Conservation (phyloP, 2,329 filamentous ascomycete genomes). For the Metarhizium anisopliae region DNA sequence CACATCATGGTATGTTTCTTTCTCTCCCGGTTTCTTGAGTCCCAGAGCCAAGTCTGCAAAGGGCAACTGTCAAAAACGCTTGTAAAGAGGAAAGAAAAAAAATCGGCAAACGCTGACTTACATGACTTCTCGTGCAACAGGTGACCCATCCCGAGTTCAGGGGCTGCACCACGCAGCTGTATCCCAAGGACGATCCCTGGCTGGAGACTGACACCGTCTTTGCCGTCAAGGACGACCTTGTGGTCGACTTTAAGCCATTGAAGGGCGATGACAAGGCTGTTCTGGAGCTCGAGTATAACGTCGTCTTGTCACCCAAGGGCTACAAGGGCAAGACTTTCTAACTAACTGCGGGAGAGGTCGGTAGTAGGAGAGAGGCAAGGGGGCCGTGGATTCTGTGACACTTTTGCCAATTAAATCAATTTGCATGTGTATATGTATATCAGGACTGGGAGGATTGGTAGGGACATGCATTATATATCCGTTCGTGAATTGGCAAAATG, state of each 20-base stretch:
- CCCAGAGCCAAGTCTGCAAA: neutral
- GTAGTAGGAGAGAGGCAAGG: too few relatives aligned
- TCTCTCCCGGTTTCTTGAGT: neutral
- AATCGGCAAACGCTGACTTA: neutral
- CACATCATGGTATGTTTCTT: conserved; percentile 34
- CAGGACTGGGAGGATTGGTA: too few relatives aligned
- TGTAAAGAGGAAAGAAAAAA: too few relatives aligned
- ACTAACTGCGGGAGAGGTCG: neutral
- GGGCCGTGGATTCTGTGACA: too few relatives aligned
- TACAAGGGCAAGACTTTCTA: conserved; percentile 30
- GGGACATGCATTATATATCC: too few relatives aligned
- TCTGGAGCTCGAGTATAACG: conserved; percentile 32
- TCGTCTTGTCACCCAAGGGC: conserved; percentile 33
- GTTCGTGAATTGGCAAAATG: too few relatives aligned
- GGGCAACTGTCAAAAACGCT: neutral
- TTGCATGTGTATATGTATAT: too few relatives aligned
- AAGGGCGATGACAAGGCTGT: conserved; percentile 26
- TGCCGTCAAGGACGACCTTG: conserved; percentile 43
- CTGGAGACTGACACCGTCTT: conserved; percentile 40
- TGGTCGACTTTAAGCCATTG: conserved; percentile 40
- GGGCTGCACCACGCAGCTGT: conserved; percentile 67
- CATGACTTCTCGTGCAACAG: conserved; percentile 10
- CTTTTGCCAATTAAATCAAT: too few relatives aligned
- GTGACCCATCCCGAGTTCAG: conserved; percentile 57
- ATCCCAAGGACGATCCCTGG: conserved; percentile 59